A percentile compares a stretch with the other conserved stretches of the same genome.
These are phyloP conservation scores for Blastocladiella emersonii DNA, from an alignment of 371 early-diverging fungal species.

Conservation along the genomic window DNA sequence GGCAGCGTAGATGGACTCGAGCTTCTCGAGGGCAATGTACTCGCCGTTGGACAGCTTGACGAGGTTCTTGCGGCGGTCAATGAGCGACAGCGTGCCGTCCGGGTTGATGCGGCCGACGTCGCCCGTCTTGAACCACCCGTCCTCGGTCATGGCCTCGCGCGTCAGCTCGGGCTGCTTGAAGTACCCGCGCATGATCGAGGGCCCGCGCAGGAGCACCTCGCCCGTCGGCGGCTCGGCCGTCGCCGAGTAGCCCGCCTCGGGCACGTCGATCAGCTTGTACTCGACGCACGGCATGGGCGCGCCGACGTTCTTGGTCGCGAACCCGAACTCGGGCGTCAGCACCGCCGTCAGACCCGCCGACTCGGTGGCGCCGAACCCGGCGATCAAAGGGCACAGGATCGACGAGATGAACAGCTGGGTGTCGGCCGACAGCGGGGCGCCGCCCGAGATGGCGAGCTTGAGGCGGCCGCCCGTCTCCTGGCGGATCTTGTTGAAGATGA, in stretches of 20 bases:
- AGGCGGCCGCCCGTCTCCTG: conserved; percentile 88
- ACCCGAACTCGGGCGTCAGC: conserved; percentile 18
- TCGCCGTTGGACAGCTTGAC: conserved; percentile 85
- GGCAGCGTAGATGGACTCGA: conserved; percentile 85
- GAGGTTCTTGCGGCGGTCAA: conserved; percentile 75
- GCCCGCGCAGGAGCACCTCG: conserved; percentile 80
- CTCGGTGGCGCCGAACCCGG: conserved; percentile 73
- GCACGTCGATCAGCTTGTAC: conserved; percentile 77
- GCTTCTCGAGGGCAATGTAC: conserved; percentile 81
- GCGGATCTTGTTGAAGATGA: conserved; percentile 84
- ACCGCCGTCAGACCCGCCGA: conserved; percentile 9
- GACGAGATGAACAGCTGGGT: conserved; percentile 75
- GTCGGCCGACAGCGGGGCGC: conserved; percentile 77
- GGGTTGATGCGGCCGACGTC: conserved; percentile 75
- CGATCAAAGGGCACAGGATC: conserved; percentile 68
- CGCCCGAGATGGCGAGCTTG: conserved; percentile 76
- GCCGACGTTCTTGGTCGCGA: conserved; percentile 42
- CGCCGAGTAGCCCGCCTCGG: conserved; percentile 58
- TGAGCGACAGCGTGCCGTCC: conserved; percentile 24
- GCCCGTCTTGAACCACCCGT: conserved; percentile 89
- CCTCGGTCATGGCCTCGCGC: conserved; percentile 18
- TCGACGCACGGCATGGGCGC: conserved; percentile 67
- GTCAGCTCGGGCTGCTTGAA: conserved; percentile 45
- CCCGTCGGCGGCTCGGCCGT: conserved; percentile 62
- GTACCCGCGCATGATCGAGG: conserved; percentile 59